Base-by-base conservation (phyloP, 495 filamentous ascomycete species). In the Cercophora scortea region DNA sequence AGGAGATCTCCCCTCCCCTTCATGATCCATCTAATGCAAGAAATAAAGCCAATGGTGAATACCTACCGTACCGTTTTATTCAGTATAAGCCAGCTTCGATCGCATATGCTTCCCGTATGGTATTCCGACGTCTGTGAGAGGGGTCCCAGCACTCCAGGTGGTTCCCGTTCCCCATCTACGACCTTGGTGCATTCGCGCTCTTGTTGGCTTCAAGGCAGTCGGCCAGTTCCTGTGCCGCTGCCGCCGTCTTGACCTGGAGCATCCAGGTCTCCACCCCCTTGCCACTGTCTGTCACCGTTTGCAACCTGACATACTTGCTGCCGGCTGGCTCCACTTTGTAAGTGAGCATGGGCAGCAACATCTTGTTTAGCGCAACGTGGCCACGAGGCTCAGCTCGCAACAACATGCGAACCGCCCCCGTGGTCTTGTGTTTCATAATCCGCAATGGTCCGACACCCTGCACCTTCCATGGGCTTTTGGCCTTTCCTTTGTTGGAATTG, bases 311-410 rank as follows among this genome's bases (percentile, higher is more conserved):
- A 19, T 72, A 79, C 60, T 79, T 85, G 17, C 67, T 69, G 6
- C 64, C 69, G 12, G 52, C 45, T n/a, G 57, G 43, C 6, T 70
- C 67, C 6, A 66, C 59, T 46, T 73, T 74, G 66, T 89, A 91
- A 1, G 71, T 72, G 8, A 84, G 65, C 12, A 76, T 67, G 19
- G 80, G 71, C 34, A 84, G 73, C 16, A 90, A 61, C 12, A 69
- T 59, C 38, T 84, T 79, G 69, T 91, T 91, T 50, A 91, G 61
- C 5, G 85, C 71, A 13, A 90, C 65, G 15, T 81, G 79, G 18
- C 87, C 87, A 53, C 81, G 78, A 0, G 85, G 86, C 47, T 89
- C 85, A 12, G 76, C 79, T 32, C 87, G 78, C 45, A 89, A 59
- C 25, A 92, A 66, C 50, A 89, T 65, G 36, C 88, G 82, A 10